Evolutionary conservation across 768 basidiomycete species (phyloP).

Genomic region (Mycena belliarum): DNA sequence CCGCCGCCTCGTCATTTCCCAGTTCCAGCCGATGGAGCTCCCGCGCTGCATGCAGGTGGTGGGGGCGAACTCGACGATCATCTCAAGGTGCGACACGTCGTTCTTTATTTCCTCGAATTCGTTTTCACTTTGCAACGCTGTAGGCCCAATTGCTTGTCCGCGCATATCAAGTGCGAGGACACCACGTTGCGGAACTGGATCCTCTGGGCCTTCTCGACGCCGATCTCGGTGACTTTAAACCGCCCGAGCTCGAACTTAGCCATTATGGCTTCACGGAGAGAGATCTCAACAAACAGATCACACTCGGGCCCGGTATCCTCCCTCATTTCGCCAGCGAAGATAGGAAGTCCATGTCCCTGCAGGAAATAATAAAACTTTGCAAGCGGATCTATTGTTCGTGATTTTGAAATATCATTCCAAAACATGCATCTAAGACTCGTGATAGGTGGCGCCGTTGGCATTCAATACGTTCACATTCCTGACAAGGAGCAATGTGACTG

Average conservation of each 20-base stretch:
- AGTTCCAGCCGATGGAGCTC: conserved; percentile 76
- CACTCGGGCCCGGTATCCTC: conserved; percentile 92
- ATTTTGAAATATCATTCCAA: not conserved
- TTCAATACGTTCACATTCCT: conserved; percentile 94
- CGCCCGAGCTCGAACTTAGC: conserved; percentile 90
- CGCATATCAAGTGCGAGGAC: conserved; percentile 98
- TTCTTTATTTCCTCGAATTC: conserved; percentile 4
- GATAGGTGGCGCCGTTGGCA: conserved; percentile 81
- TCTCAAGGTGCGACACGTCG: conserved; percentile 66
- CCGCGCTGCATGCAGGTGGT: conserved; percentile 66
- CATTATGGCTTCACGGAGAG: conserved; percentile 94
- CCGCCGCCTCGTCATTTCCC: conserved; percentile 78
- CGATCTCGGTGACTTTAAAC: conserved; percentile 76
- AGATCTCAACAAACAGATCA: conserved; percentile 93
- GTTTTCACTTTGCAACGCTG: not conserved
- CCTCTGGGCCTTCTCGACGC: conserved; percentile 92
- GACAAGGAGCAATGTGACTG: conserved; percentile 99
- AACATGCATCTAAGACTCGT: not conserved
- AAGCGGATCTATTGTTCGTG: conserved; percentile 91
- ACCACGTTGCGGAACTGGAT: conserved; percentile 94
- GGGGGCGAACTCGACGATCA: conserved; percentile 89
- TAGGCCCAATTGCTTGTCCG: conserved; percentile 97
- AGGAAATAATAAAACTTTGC: conserved; percentile 89
- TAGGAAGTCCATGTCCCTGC: conserved; percentile 80
- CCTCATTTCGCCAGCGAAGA: conserved; percentile 92